Percentiles rank a stretch among this genome's conserved stretches.
Conservation (phyloP, 2,329 filamentous ascomycete species). For the Trematosphaeria pertusa region DNA sequence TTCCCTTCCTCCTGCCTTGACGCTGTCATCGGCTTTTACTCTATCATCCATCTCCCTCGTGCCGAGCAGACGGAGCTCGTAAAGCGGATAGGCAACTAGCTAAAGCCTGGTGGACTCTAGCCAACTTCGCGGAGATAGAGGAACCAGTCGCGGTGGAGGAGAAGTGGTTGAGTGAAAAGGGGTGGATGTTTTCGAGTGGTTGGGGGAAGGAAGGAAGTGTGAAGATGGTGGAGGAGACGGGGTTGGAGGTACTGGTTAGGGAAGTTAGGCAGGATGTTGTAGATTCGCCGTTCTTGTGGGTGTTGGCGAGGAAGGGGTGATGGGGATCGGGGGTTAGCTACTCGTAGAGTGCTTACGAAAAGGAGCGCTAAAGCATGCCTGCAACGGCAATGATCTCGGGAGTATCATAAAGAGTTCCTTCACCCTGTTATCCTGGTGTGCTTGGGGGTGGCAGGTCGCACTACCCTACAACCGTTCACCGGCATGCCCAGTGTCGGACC, state of each 20-base stretch:
- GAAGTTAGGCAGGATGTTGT: slow-evolving; percentile 30
- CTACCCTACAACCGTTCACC: slow-evolving; percentile 50
- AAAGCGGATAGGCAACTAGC: slow-evolving; percentile 54
- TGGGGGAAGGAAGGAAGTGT: slow-evolving; percentile 46
- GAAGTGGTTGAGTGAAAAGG: slow-evolving; percentile 45
- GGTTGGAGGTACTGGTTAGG: slow-evolving; percentile 31
- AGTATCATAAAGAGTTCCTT: too few species aligned
- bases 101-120: slow-evolving; percentile 58
- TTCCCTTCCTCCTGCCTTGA: slow-evolving; percentile 52
- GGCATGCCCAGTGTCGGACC: slow-evolving; percentile 48
- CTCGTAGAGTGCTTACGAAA: too few species aligned
- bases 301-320: slow-evolving; percentile 28
- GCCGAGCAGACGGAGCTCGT: slow-evolving; percentile 59
- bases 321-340: too few species aligned
- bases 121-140: slow-evolving; percentile 48
- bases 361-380: too few species aligned
- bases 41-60: slow-evolving; percentile 62
- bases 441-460: slow-evolving; percentile 57
- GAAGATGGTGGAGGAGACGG: slow-evolving; percentile 36
- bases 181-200: slow-evolving; percentile 51
- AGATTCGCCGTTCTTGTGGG: slow-evolving; percentile 38
- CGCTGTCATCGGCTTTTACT: slow-evolving; percentile 61
- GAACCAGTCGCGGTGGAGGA: slow-evolving; percentile 15
- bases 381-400: too few species aligned
- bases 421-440: too few species aligned